These are phyloP conservation scores for Fusarium vanettenii DNA, from an alignment of 2,329 filamentous ascomycete species.

Conservation along the genomic window DNA sequence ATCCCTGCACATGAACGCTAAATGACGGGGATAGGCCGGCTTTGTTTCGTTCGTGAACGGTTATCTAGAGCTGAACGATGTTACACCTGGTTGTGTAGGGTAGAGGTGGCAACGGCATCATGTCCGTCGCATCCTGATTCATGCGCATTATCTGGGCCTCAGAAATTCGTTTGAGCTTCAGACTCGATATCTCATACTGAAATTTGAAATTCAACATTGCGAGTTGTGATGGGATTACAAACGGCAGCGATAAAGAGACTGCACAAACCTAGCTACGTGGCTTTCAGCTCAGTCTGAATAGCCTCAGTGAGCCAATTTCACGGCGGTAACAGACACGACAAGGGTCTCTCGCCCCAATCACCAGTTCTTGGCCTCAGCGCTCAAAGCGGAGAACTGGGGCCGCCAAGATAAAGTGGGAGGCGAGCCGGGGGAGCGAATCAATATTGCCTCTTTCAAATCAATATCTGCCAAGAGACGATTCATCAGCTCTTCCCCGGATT, in stretches of 20 bases:
- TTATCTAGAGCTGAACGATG: not conserved
- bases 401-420: not conserved
- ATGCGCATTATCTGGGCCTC: not conserved
- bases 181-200: no score
- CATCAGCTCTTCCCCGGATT: not conserved
- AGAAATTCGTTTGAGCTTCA: not conserved
- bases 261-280: not conserved
- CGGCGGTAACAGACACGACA: not conserved
- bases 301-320: not conserved
- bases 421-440: not conserved
- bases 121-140: not conserved
- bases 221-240: rapidly evolving
- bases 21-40: not conserved
- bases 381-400: not conserved
- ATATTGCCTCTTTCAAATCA: not conserved
- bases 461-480: not conserved
- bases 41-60: not conserved
- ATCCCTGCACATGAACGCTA: not conserved
- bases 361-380: not conserved
- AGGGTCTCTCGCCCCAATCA: not conserved
- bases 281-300: not conserved
- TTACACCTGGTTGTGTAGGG: not conserved
- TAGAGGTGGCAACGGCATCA: not conserved
- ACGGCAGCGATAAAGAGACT: not conserved
- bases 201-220: no score